A percentile compares a stretch with the other conserved stretches of the same genome.
Evolutionary conservation across 1,284 basidiomycete species (phyloP).

Genomic region (Ustilago xerochloae): DNA sequence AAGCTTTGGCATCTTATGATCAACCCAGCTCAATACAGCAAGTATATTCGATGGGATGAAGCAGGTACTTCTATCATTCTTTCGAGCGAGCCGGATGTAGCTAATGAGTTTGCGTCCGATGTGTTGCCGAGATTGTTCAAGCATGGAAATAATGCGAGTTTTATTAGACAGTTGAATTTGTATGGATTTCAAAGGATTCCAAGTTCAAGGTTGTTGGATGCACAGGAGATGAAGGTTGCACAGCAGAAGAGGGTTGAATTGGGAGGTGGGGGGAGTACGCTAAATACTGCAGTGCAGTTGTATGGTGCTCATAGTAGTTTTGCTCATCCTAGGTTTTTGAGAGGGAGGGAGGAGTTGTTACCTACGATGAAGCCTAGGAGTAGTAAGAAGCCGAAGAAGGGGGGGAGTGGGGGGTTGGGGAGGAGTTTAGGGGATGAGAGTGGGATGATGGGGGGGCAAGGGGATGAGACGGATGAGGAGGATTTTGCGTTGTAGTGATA

Average conservation of each 20-base stretch:
- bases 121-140: conserved; percentile 66
- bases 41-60: conserved; percentile 64
- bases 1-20: conserved; percentile 68
- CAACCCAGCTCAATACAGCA: conserved; percentile 61
- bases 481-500: conserved; percentile 32
- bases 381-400: conserved; percentile 66
- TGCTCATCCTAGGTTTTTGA: conserved; percentile 64
- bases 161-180: conserved; percentile 66
- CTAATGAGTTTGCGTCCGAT: conserved; percentile 65
- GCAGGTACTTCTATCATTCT: conserved; percentile 66
- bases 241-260: conserved; percentile 36
- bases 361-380: conserved; percentile 66
- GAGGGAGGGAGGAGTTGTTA: conserved; percentile 61
- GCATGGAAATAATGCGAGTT: conserved; percentile 67
- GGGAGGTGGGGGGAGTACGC: conserved; percentile 22
- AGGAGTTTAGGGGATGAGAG: conserved; percentile 33
- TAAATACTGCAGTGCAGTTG: conserved; percentile 63
- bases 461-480: conserved; percentile 56
- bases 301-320: conserved; percentile 66
- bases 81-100: conserved; percentile 61
- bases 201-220: conserved; percentile 61
- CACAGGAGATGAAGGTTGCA: conserved; percentile 60
- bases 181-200: conserved; percentile 68
- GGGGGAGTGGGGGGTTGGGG: conserved; percentile 11
- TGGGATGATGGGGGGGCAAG: conserved; percentile 22